phyloP scores from a whole-genome alignment of 352 stramenopile species.

The Nothophytophthora sp. region DNA sequence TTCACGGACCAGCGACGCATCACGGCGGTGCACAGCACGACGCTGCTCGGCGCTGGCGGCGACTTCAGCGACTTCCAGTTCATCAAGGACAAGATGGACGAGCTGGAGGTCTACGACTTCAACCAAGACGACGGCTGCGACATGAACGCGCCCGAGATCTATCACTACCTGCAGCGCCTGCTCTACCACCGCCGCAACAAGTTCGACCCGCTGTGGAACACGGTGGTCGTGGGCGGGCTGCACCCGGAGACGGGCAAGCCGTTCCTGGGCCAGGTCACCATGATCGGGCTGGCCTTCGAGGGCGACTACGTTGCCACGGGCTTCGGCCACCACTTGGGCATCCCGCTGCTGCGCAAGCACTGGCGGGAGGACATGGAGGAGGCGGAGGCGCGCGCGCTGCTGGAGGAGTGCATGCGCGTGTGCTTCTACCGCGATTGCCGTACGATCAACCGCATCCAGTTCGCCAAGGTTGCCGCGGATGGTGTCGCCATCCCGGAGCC shows the following conservation, averaged over 20 bases:
- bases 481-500: slow-evolving; percentile 93
- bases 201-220: slow-evolving; percentile 99
- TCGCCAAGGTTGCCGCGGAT: slow-evolving; percentile 93
- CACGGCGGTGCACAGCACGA: slow-evolving; percentile 88
- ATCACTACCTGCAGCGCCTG: slow-evolving; percentile 97
- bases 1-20: slow-evolving; percentile 95
- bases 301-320: slow-evolving; percentile 97
- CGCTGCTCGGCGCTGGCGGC: slow-evolving; percentile 94
- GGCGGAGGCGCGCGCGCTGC: slow-evolving; percentile 91
- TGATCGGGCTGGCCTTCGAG: slow-evolving; percentile 97
- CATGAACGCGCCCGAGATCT: slow-evolving; percentile 93
- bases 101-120: slow-evolving; percentile 94
- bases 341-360: slow-evolving; percentile 96
- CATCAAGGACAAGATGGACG: slow-evolving; percentile 94
- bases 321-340: slow-evolving; percentile 97
- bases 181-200: slow-evolving; percentile 99
- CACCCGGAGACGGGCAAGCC: slow-evolving; percentile 89
- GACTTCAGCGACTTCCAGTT: slow-evolving; percentile 99
- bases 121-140: slow-evolving; percentile 96
- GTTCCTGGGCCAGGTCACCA: slow-evolving; percentile 97
- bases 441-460: slow-evolving; percentile 97
- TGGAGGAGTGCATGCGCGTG: slow-evolving; percentile 98
- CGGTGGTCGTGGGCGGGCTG: slow-evolving; percentile 95
- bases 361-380: slow-evolving; percentile 94
- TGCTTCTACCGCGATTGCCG: slow-evolving; percentile 99